A percentile compares a stretch with the other conserved stretches of the same genome.
These are phyloP conservation scores for Pseudozyma hubeiensis DNA, from an alignment of 1,284 basidiomycete species.

Conservation along the genomic window DNA sequence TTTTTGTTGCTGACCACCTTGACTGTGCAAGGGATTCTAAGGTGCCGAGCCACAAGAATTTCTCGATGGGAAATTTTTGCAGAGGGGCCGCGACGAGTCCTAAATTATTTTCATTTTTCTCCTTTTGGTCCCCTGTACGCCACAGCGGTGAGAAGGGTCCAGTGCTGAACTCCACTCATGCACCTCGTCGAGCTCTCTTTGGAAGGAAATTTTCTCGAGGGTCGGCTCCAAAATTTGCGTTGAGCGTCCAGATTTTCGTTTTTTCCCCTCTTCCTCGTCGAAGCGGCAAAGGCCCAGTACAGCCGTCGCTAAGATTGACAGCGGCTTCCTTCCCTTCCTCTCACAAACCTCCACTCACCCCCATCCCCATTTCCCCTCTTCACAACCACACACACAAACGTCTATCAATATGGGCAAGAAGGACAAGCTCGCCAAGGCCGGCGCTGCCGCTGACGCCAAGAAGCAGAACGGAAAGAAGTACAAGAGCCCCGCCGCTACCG, in stretches of 20 bases:
- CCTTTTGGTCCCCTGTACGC: background rate
- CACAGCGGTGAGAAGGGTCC: conserved; percentile 5
- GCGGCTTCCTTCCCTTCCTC: background rate
- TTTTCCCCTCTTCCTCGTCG: conserved; percentile 7
- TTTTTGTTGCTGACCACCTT: background rate
- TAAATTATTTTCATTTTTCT: conserved; percentile 1
- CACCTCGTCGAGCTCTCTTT: conserved; percentile 1
- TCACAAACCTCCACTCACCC: background rate
- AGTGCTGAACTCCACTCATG: conserved; percentile 1
- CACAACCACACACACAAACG: conserved; percentile 2
- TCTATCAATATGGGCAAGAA: conserved; percentile 35
- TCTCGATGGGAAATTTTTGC: background rate
- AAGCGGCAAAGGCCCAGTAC: background rate
- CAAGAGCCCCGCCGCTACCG: conserved; percentile 35
- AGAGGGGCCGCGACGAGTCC: background rate
- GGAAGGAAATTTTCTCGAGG: conserved; percentile 15
- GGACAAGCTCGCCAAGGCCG: conserved; percentile 33
- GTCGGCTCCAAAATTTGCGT: conserved; percentile 8
- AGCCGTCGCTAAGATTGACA: too few species aligned
- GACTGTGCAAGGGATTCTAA: too few species aligned
- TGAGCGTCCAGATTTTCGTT: conserved; percentile 19
- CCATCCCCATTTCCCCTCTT: background rate
- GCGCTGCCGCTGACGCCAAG: conserved; percentile 37
- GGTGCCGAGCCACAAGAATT: too few species aligned
- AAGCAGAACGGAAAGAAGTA: conserved; percentile 48